Conservation (phyloP, 306 rosid species). For the Sindora glabra region DNA sequence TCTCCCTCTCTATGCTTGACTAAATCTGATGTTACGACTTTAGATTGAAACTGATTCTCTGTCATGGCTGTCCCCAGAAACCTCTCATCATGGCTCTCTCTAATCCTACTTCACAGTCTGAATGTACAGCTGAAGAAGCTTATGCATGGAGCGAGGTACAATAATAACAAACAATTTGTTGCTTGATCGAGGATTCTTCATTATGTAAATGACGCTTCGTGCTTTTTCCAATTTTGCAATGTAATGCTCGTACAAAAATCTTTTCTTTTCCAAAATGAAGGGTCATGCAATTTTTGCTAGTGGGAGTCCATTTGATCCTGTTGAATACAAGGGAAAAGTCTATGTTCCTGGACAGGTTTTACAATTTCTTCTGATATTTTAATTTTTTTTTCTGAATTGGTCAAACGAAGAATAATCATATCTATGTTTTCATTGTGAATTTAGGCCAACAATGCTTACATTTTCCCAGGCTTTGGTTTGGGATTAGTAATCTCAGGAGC, state of each 20-base stretch:
- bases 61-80: conserved; percentile 45
- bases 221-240: too few relatives aligned
- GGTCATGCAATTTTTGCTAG: conserved; percentile 90
- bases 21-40: background rate
- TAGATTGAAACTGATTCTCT: conserved; percentile 7
- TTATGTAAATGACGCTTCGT: conserved; percentile 3
- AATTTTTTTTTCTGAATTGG: background rate
- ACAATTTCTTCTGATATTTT: conserved; percentile 8
- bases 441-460: conserved; percentile 92
- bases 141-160: conserved; percentile 83
- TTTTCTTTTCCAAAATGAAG: conserved; percentile 21
- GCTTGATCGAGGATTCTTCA: background rate
- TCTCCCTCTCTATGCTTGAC: background rate
- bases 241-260: too few relatives aligned
- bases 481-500: conserved; percentile 89
- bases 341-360: conserved; percentile 73
- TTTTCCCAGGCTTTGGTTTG: conserved; percentile 84
- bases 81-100: conserved; percentile 92
- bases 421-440: conserved; percentile 13
- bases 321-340: conserved; percentile 64
- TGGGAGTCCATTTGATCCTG: conserved; percentile 90
- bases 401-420: background rate
- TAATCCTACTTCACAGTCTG: conserved; percentile 86
- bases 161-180: conserved; percentile 6
- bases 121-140: conserved; percentile 95